Base-by-base conservation (phyloP, 139 green algal genomes). In the Tetradesmus obliquus region DNA sequence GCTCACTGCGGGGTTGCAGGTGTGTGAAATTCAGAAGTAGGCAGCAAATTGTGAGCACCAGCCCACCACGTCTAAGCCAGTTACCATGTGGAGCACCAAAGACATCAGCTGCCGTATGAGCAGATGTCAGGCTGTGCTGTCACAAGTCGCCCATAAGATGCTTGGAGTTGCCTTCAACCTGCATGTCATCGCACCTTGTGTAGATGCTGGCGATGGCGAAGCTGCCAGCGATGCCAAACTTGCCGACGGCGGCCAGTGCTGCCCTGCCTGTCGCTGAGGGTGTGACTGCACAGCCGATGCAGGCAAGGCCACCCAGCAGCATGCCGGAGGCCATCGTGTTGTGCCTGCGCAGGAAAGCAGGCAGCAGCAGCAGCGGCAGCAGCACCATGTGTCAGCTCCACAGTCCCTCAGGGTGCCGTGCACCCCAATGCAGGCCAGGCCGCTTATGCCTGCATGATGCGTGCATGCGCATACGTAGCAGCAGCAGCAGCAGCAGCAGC, bases 141-240 rank as follows among this genome's bases (percentile, higher is more conserved):
- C 60, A 72, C 10, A 72, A 72, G 10, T 19, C 1, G 60, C 12
- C 60, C 60, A 72, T 10, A 72, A 10, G 12, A 10, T 72, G 60
- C 60, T 72, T 72, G 60, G 60, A 19, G 60, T 13, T 72, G 60
- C 60, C 60, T 72, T 72, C 60, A 72, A 72, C 60, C 10, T 72
- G 60, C 60, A 10, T 72, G 60, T 19, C 69, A 79, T 10, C 88
- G 80, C 79, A 88, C 71, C 72, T 90, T 32, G 93, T 95, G 83
- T 92, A 94, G 66, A 95, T 94, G 88, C 81, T 92, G 0, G 93
- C 93, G 3, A 94, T 81, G n/a, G 86, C 93, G 84, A 95, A 95
- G 55, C 91, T 91, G 0, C 91, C 93, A 22, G 93, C 91, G 57
- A 92, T 92, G 32, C 93, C 93, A 84, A 95, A 94, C 57, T 95